Base-by-base conservation (phyloP, 2,329 filamentous ascomycete genomes). In the Colletotrichum liriopes region DNA sequence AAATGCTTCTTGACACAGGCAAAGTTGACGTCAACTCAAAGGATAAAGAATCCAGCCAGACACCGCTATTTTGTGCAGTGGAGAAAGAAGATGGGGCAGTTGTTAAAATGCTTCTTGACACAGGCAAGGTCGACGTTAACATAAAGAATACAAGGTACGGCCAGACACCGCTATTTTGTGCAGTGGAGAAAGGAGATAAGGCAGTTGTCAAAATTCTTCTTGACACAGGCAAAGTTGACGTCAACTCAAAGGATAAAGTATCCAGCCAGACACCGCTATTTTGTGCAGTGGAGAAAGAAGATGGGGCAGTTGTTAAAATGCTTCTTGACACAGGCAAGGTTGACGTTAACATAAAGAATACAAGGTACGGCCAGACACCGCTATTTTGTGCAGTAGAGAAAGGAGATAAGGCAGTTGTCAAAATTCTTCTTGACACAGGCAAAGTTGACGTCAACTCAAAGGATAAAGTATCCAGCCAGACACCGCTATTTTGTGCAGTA, bases 331-430 rank as follows among this genome's bases (percentile, higher is more conserved):
- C 54, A 5, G 45, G 16, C 0, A 54, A 29, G 20, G 35, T 45
- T 11, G 43, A 67, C 1, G 8, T 58, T 39, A 3, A 39, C 45
- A 1, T 0, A 5, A 60, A 2, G 20, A 35, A 64, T 5, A 16
- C n/a, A n/a, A n/a, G 37, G 4, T 8, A 2, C 20, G 29, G 39
- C 63, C 6, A 11, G 0, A 35, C 63, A 3, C 51, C 63, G 18
- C 9, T 59, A 2, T 49, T 5, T 1, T 3, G 3, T 12, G 45
- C 64, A 2, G 11, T 23, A 23, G 6, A 12, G 39, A 29, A 35
- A 18, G 41, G 51, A 14, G 59, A 75, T 26, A 52, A 74, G 26
- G 56, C 9, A 14, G 51, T 75, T 0, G 70, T 77, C 3, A 61
- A 69, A 55, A 6, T 68, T 7, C 59, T 69, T 18, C 58, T 71